Base-by-base conservation (phyloP, 331 rosid genomes). In the Rosa hybrid region DNA sequence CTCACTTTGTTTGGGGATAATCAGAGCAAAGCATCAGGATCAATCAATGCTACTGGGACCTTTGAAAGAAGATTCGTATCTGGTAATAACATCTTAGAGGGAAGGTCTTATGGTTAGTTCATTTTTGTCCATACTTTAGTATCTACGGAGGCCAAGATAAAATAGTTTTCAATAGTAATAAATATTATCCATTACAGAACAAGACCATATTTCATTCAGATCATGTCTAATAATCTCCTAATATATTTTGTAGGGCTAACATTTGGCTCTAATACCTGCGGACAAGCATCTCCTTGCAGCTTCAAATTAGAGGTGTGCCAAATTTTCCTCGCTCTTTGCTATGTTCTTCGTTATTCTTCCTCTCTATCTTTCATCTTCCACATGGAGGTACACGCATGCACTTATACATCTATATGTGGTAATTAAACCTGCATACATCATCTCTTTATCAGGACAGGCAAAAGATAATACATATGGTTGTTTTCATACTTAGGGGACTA, bases 221-320 rank as follows among this genome's bases (percentile, higher is more conserved):
- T 41, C 48, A 46, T 75, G 53, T 41, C 51, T 63, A 64, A 38
- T 49, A 42, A 68, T 70, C 45, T 54, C 59, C 42, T 49, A 30
- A 60, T 59, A 57, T 48, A 70, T 83, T 59, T 51, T 84, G 86
- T 75, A 92, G 97, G 84, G 64, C 50, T 72, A 41, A 81, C 60
- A 73, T 62, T 54, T 72, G 83, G 81, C 78, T 57, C 85, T 69
- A 81, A 17, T 49, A 38, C 78, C 30, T 8, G 77, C 9, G 88
- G 73, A 77, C 89, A 82, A 77, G 86, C 84, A 80, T 86, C 84
- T 27, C 82, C 82, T 49, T 72, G 91, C 86, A 83, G 81, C 83
- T 91, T 95, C 83, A 79, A 79, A 77, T 84, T 88, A 81, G 87
- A 91, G 93, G 99, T 93, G 57, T 72, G 72, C 16, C 72, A 63